These are phyloP conservation scores for Pluteus cervinus DNA, from an alignment of 768 basidiomycete genomes.

Conservation along the genomic window DNA sequence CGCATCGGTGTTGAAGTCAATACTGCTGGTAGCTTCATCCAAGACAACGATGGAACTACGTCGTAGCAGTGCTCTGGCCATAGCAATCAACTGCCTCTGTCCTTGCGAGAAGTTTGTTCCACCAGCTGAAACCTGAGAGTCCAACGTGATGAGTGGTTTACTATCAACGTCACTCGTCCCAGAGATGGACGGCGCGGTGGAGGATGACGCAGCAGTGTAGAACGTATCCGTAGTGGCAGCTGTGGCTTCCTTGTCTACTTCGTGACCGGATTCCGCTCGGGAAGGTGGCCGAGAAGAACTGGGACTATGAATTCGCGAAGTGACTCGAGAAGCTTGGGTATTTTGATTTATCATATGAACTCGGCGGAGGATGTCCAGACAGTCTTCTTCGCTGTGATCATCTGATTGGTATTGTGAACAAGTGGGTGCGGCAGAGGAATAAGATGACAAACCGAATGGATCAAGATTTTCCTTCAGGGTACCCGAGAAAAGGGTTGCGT, in stretches of 20 bases:
- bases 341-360: slow-evolving; percentile 75
- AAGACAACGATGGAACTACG: slow-evolving; percentile 70
- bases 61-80: slow-evolving; percentile 76
- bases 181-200: slow-evolving; percentile 32
- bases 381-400: slow-evolving; percentile 76
- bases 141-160: slow-evolving; percentile 56
- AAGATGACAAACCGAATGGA: slow-evolving; percentile 71
- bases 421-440: too few species aligned
- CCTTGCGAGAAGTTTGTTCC: slow-evolving; percentile 92
- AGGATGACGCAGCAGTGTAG: too few species aligned
- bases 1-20: slow-evolving; percentile 82
- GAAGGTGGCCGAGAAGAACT: slow-evolving; percentile 45
- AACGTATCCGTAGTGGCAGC: slow-evolving; percentile 25
- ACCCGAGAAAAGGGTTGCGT: slow-evolving; percentile 76
- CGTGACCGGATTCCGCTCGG: slow-evolving; percentile 32
- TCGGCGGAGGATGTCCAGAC: slow-evolving; percentile 72
- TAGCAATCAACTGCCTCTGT: slow-evolving; percentile 81
- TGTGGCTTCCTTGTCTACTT: too few species aligned
- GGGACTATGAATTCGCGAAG: too few species aligned
- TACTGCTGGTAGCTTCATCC: slow-evolving; percentile 83
- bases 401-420: slow-evolving; percentile 33
- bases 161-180: slow-evolving; percentile 56
- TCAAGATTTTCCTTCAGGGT: slow-evolving; percentile 72
- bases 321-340: too few species aligned
- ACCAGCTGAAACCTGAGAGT: slow-evolving; percentile 78